Base-by-base conservation (phyloP, 106 monocot species). In the Dioscorea dumetorum region DNA sequence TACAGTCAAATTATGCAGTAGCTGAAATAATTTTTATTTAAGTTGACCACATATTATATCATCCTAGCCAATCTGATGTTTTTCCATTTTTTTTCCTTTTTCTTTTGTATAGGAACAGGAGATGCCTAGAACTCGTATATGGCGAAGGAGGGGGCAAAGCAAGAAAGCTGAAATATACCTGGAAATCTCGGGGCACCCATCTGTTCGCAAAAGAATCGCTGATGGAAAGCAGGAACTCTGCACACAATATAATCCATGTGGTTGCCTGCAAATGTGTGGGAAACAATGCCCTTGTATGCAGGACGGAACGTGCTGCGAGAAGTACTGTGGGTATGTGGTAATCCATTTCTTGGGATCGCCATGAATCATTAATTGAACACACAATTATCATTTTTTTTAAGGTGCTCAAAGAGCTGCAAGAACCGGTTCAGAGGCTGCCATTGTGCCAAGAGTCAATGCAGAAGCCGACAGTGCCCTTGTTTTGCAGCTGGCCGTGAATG, bases 381-480 rank as follows among this genome's bases (percentile, higher is more conserved):
- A 3, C 6, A 41, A 41, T 41, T 41, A 41, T 41, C 41, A 19
- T 16, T 75, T 53, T 28, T 69, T 61, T 12, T 69, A 99, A n/a
- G 99, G 58, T 99, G 99, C 68, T 90, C 89, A 15, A 99, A 93
- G 74, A 90, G 84, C 71, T 99, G 99, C 77, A 99, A 99, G 59
- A 93, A 99, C 66, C 88, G 87, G 12, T 99, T 99, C 60, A 84
- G 99, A 73, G 99, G 99, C 28, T 99, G 99, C 73, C 99, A 99
- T 71, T 99, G 99, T 79, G 99, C 99, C 15, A 99, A 99, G 79
- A 99, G 99, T 75, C 99, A 99, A 64, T 99, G 99, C 65, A 93
- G 92, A 79, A 99, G 93, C 53, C 84, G 99, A 28, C 99, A 99
- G 58, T 99, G 99, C 33, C 93, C 99, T 20, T 99, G 99, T 68